Evolutionary conservation across 2,329 filamentous ascomycete genomes (phyloP).

Genomic region (Aspergillus alliaceus): DNA sequence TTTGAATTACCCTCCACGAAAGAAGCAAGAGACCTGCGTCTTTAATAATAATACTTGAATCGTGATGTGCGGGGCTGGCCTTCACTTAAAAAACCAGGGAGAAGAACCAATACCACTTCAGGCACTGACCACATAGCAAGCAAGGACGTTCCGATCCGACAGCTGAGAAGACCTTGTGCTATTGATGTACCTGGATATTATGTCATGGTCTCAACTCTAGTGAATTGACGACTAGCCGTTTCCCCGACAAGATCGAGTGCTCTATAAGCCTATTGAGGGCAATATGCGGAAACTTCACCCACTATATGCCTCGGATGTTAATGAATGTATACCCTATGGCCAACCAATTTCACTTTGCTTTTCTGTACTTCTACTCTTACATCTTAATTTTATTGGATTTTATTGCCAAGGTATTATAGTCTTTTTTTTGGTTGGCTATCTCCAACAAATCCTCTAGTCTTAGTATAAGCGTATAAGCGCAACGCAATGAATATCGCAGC

Average conservation of each 20-base stretch:
- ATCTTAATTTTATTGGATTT: neutral
- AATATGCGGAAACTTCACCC: slow-evolving; percentile 3
- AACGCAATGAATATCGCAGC: slow-evolving; percentile 22
- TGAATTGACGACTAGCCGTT: neutral
- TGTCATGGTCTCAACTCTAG: neutral
- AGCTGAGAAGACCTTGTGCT: neutral
- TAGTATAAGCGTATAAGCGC: neutral
- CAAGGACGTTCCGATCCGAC: neutral
- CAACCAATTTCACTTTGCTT: neutral
- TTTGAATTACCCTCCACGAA: neutral
- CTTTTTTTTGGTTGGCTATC: neutral
- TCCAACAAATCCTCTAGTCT: neutral
- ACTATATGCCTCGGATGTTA: neutral
- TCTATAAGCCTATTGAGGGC: slow-evolving; percentile 19
- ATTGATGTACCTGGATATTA: neutral
- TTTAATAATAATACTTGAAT: too few relatives aligned
- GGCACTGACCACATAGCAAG: neutral
- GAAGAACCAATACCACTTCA: neutral
- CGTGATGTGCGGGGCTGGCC: too few relatives aligned
- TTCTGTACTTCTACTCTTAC: neutral
- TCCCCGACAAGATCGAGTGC: too few relatives aligned
- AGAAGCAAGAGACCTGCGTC: neutral
- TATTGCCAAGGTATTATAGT: neutral
- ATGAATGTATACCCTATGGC: neutral
- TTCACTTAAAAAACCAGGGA: neutral